Percentiles rank a stretch among this genome's conserved stretches.
Evolutionary conservation across 345 rosid species (phyloP).

Genomic region (Lumnitzera littorea): DNA sequence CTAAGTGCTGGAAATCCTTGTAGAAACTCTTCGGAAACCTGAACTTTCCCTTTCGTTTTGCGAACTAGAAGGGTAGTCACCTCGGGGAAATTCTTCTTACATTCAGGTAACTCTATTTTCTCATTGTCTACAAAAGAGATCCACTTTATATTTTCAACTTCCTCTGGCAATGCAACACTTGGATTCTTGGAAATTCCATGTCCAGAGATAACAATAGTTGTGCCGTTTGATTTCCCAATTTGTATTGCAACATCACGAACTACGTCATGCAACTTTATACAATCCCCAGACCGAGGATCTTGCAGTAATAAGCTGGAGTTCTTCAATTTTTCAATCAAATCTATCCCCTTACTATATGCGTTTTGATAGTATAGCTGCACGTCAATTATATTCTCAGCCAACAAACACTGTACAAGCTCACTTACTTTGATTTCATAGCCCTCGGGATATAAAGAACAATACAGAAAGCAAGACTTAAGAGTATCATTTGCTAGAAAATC

Average conservation of each 20-base stretch:
- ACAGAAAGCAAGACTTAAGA: constrained; percentile 32
- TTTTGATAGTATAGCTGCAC: constrained; percentile 16
- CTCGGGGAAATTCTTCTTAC: constrained; percentile 13
- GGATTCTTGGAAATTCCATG: constrained; percentile 17
- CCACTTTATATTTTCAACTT: constrained; percentile 13
- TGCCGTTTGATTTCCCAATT: constrained; percentile 22
- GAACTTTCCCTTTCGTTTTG: constrained; percentile 22
- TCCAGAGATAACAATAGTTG: constrained; percentile 26
- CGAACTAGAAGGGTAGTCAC: constrained; percentile 25
- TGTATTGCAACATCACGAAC: constrained; percentile 41
- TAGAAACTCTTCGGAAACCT: constrained; percentile 19
- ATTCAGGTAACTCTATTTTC: constrained; percentile 14
- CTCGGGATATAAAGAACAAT: constrained; percentile 37
- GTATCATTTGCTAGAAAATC: constrained; percentile 14
- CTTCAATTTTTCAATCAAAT: constrained; percentile 36
- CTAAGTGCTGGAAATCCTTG: constrained; percentile 21
- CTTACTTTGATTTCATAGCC: constrained; percentile 25
- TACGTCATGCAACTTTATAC: constrained; percentile 41
- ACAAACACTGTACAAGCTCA: constrained; percentile 38
- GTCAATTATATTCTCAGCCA: constrained; percentile 32
- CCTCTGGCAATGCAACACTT: constrained; percentile 10
- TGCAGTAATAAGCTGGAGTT: constrained; percentile 37
- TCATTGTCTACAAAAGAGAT: constrained; percentile 36
- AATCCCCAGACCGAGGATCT: constrained; percentile 21
- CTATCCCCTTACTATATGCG: constrained; percentile 23